Base-by-base conservation (phyloP, 1,284 basidiomycete genomes). In the Tylopilus sp. region DNA sequence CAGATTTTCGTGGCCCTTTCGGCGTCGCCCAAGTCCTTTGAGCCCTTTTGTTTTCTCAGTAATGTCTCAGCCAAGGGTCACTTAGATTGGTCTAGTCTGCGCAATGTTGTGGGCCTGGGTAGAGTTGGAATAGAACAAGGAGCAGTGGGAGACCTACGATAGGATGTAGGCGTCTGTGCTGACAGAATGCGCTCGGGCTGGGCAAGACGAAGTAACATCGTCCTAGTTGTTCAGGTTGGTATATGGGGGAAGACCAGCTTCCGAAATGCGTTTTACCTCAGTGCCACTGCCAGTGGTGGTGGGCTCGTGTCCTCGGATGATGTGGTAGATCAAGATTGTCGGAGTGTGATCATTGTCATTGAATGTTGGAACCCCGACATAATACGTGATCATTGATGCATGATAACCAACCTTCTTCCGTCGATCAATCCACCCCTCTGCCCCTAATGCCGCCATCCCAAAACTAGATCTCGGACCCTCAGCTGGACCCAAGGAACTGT, bases 361-460 rank as follows among this genome's bases (percentile, higher is more conserved):
- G n/a, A n/a, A n/a, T n/a, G n/a, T n/a, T n/a, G n/a, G n/a, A n/a
- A n/a, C n/a, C n/a, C n/a, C n/a, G n/a, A n/a, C n/a, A n/a, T n/a
- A n/a, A n/a, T n/a, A n/a, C n/a, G n/a, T n/a, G n/a, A n/a, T n/a
- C n/a, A n/a, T n/a, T n/a, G n/a, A n/a, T n/a, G n/a, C n/a, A n/a
- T n/a, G n/a, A n/a, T n/a, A n/a, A n/a, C n/a, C n/a, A n/a, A 94
- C 92, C 2, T 94, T 95, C 77, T n/a, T 89, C 89, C 71, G 84
- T 94, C 70, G 92, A 94, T 78, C 88, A 90, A 66, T 89, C 90
- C 52, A 74, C 81, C 29, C 82, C 86, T 18, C 75, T 79, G 22
- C 77, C 82, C 83, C 32, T n/a, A 82, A 82, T 62, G 71, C 79
- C 44, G 24, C 67, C 51, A 84, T 87, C 70, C 84, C 86, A 72